Percentiles rank a stretch among this genome's conserved stretches.
These are phyloP conservation scores for Neurospora tetrasperma DNA, from an alignment of 495 filamentous ascomycete species.

Conservation along the genomic window DNA sequence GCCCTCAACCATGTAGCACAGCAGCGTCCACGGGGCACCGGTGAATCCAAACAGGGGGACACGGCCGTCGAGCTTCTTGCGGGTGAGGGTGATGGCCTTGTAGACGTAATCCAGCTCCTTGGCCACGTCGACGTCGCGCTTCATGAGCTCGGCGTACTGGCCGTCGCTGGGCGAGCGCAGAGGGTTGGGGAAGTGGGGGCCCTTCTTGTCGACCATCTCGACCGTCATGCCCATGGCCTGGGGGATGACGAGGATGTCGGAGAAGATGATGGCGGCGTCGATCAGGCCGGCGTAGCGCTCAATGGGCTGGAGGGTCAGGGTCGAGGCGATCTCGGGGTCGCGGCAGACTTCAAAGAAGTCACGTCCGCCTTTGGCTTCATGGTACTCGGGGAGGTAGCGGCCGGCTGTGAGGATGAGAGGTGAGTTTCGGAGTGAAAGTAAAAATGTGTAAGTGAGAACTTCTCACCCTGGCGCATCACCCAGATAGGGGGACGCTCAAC, in stretches of 20 bases:
- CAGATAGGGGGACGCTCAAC: slow-evolving; percentile 90
- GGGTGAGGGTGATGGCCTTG: slow-evolving; percentile 83
- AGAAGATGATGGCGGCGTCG: slow-evolving; percentile 98
- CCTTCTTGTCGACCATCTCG: slow-evolving; percentile 94
- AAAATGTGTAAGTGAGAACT: background rate
- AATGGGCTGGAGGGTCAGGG: slow-evolving; percentile 85
- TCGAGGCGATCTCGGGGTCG: slow-evolving; percentile 81
- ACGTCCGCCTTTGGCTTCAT: slow-evolving; percentile 73
- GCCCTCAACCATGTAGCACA: slow-evolving; percentile 98
- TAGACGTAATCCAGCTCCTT: slow-evolving; percentile 86
- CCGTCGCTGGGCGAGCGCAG: slow-evolving; percentile 64
- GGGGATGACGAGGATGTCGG: slow-evolving; percentile 93
- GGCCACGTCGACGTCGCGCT: slow-evolving; percentile 69
- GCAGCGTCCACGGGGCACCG: slow-evolving; percentile 89
- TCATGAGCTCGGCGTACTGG: slow-evolving; percentile 70
- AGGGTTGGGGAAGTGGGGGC: slow-evolving; percentile 85
- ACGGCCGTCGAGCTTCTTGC: slow-evolving; percentile 73
- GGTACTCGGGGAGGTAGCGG: slow-evolving; percentile 95
- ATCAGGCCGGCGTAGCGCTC: slow-evolving; percentile 83
- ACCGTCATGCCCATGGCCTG: slow-evolving; percentile 96
- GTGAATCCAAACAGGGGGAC: slow-evolving; percentile 97
- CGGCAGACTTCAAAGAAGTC: slow-evolving; percentile 99
- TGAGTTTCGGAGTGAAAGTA: background rate
- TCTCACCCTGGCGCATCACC: slow-evolving; percentile 95
- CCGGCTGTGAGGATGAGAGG: slow-evolving; percentile 50